These are phyloP conservation scores for Lactarius psammicola DNA, from an alignment of 768 basidiomycete species.

Conservation along the genomic window DNA sequence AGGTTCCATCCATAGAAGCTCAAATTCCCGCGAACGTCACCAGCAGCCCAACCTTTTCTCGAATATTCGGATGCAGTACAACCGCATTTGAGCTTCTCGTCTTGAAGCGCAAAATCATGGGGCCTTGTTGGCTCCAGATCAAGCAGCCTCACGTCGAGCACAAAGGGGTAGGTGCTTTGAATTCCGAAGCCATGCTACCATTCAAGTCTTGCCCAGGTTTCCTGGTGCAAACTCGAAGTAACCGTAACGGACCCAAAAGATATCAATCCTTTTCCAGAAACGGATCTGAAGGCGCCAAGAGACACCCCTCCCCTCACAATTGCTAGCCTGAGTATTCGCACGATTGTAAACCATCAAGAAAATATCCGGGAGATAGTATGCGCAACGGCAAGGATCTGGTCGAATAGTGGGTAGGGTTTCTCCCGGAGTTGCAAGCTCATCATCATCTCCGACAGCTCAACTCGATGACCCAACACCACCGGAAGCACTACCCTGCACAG, in stretches of 20 bases:
- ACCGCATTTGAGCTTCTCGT: constrained; percentile 92
- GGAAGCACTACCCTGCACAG: constrained; percentile 75
- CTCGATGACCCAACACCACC: constrained; percentile 93
- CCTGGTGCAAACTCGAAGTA: constrained; percentile 96
- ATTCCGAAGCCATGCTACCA: background rate
- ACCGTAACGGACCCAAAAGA: constrained; percentile 83
- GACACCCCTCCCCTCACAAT: constrained; percentile 88
- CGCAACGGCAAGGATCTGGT: constrained; percentile 81
- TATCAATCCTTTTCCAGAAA: constrained; percentile 77
- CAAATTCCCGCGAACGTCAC: constrained; percentile 68
- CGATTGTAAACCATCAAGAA: constrained; percentile 89
- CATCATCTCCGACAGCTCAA: constrained; percentile 50
- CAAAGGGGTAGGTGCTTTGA: constrained; percentile 61
- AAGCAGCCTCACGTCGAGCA: constrained; percentile 71
- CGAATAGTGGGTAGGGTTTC: constrained; percentile 48
- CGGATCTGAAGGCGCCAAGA: constrained; percentile 64
- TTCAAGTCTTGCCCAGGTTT: constrained; percentile 53
- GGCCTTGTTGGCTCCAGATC: constrained; percentile 94
- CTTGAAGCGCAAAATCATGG: constrained; percentile 97
- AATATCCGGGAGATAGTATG: constrained; percentile 95
- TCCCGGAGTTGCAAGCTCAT: background rate
- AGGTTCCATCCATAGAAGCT: constrained; percentile 49
- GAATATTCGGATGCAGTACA: constrained; percentile 89
- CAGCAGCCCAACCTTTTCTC: constrained; percentile 83
- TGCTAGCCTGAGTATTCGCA: constrained; percentile 84